These are phyloP conservation scores for Elsinoe fawcettii DNA, from an alignment of 2,329 filamentous ascomycete species.

Conservation along the genomic window DNA sequence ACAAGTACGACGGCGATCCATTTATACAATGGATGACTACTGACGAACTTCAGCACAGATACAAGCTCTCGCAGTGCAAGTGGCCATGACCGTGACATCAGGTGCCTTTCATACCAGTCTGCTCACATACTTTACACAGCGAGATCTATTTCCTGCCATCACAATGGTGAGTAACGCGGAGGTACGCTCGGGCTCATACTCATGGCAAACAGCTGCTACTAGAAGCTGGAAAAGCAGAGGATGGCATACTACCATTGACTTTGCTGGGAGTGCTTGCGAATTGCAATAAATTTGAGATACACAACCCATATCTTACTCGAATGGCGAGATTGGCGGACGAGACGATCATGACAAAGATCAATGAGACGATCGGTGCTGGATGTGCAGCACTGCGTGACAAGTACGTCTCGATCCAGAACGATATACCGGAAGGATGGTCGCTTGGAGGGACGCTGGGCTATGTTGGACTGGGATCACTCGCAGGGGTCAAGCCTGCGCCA, in stretches of 20 bases:
- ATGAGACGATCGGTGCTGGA: slow-evolving; percentile 64
- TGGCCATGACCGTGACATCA: slow-evolving; percentile 74
- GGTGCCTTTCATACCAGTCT: slow-evolving; percentile 95
- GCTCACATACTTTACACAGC: slow-evolving; percentile 88
- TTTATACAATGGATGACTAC: slow-evolving; percentile 3
- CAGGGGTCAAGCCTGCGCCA: slow-evolving; percentile 51
- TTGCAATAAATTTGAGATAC: slow-evolving; percentile 99
- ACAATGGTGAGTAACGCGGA: slow-evolving; percentile 64
- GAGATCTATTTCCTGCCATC: slow-evolving; percentile 85
- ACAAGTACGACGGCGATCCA: slow-evolving; percentile 47
- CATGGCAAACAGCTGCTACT: slow-evolving; percentile 60
- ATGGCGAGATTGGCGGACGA: slow-evolving; percentile 96
- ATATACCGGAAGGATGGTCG: slow-evolving; percentile 83
- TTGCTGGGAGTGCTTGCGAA: slow-evolving; percentile 84
- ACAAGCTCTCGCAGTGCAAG: slow-evolving; percentile 70
- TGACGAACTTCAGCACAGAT: slow-evolving; percentile 53
- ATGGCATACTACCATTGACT: slow-evolving; percentile 63
- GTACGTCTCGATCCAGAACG: slow-evolving; percentile 82
- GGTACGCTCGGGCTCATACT: slow-evolving; percentile 13
- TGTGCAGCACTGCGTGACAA: slow-evolving; percentile 61
- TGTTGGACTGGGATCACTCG: slow-evolving; percentile 72
- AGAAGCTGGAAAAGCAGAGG: slow-evolving; percentile 59
- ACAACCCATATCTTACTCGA: slow-evolving; percentile 88
- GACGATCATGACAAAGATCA: slow-evolving; percentile 71
- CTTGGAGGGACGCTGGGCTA: slow-evolving; percentile 72